Conservation (phyloP, 2,329 filamentous ascomycete species). For the Sporothrix pseudoabietina region DNA sequence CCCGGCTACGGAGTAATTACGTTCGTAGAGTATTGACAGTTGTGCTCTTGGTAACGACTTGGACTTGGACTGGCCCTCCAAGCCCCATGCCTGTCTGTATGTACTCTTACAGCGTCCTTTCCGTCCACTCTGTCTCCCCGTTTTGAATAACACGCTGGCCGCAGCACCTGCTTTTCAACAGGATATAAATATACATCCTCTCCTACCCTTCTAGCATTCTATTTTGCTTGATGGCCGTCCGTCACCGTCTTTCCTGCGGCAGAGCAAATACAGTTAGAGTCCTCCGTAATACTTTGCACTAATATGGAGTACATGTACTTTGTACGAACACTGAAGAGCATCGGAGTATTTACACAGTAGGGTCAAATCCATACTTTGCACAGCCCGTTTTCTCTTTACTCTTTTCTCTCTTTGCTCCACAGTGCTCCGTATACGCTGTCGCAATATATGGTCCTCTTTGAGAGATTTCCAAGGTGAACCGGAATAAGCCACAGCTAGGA, state of each 20-base stretch:
- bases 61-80: neutral
- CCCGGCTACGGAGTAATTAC: neutral
- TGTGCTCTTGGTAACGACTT: neutral
- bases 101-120: neutral
- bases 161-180: neutral
- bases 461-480: neutral
- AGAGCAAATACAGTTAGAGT: neutral
- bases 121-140: neutral
- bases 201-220: neutral
- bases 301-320: too few species aligned
- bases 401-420: neutral
- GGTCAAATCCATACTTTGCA: neutral
- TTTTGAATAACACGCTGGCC: slow-evolving; percentile 5
- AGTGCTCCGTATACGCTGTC: slow-evolving; percentile 10
- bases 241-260: neutral
- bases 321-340: neutral
- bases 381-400: neutral
- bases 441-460: neutral
- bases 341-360: neutral
- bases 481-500: slow-evolving; percentile 12
- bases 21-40: neutral
- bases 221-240: neutral
- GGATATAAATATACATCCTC: neutral
- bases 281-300: neutral
- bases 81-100: neutral